Conservation (phyloP, 2,329 filamentous ascomycete genomes). For the Lomentospora prolificans region DNA sequence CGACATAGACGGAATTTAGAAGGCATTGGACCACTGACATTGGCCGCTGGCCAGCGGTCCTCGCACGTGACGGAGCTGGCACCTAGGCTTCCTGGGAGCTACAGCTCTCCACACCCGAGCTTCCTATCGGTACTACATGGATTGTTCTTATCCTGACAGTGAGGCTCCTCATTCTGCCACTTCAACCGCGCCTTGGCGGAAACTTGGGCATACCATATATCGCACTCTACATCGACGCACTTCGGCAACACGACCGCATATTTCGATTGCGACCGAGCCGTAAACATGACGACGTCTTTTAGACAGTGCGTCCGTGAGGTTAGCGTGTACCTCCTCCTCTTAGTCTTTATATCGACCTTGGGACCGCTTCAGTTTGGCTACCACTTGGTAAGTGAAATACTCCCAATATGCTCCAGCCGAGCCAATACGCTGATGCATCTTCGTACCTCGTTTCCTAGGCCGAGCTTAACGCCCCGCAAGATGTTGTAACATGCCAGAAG, state of each 20-base stretch:
- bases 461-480: slow-evolving; percentile 90
- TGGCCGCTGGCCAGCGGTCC: no score
- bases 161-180: background rate
- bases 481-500: slow-evolving; percentile 79
- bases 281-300: slow-evolving; percentile 2
- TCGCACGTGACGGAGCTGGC: background rate
- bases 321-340: slow-evolving; percentile 60
- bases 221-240: background rate
- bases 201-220: background rate
- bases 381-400: slow-evolving; percentile 56
- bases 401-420: slow-evolving; percentile 3
- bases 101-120: no score
- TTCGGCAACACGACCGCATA: no score
- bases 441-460: slow-evolving; percentile 53
- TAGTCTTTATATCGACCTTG: slow-evolving; percentile 67
- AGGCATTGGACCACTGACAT: no score
- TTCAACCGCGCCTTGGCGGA: background rate
- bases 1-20: no score
- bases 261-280: no score
- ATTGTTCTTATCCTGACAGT: no score
- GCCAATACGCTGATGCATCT: no score
- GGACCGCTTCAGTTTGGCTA: slow-evolving; percentile 92
- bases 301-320: slow-evolving; percentile 2
- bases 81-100: no score
- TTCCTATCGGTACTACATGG: no score